These are phyloP conservation scores for Pugionium cornutum DNA, from an alignment of 345 rosid species.

Conservation along the genomic window DNA sequence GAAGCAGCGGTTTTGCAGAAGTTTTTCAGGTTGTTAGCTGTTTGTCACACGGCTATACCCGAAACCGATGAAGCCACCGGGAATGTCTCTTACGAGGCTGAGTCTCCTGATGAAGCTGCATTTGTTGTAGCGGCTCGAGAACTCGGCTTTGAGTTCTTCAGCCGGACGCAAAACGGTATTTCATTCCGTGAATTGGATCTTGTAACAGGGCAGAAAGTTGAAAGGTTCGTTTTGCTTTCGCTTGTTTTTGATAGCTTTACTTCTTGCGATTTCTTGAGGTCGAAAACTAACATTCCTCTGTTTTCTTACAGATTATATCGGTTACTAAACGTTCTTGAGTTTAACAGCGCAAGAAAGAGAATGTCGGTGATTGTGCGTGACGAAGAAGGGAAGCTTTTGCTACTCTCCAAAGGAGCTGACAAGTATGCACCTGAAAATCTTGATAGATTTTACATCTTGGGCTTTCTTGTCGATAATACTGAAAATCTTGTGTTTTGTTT, in stretches of 20 bases:
- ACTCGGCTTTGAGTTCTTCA: constrained; percentile 85
- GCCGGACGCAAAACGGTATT: constrained; percentile 72
- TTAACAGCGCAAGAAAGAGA: constrained; percentile 58
- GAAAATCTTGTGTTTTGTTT: constrained; percentile 15
- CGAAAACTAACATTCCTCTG: constrained; percentile 41
- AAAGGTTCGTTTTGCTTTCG: constrained; percentile 49
- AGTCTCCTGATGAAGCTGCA: constrained; percentile 98
- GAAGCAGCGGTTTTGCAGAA: constrained; percentile 56
- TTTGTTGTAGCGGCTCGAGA: constrained; percentile 92
- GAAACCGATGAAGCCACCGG: constrained; percentile 82
- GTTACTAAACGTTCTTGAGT: constrained; percentile 73
- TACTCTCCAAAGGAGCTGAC: constrained; percentile 96
- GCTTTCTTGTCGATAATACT: constrained; percentile 8
- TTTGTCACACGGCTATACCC: constrained; percentile 93
- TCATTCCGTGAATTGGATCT: constrained; percentile 71
- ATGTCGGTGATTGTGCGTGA: constrained; percentile 87
- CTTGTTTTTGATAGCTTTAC: background rate
- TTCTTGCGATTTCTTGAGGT: constrained; percentile 33
- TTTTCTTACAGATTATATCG: constrained; percentile 58
- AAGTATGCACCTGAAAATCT: constrained; percentile 51
- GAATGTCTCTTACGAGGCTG: constrained; percentile 75
- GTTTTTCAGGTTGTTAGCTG: constrained; percentile 71
- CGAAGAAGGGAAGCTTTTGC: constrained; percentile 70
- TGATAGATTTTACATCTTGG: constrained; percentile 19
- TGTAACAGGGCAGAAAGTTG: constrained; percentile 47